These are phyloP conservation scores for Roridomyces roridus DNA, from an alignment of 768 basidiomycete species.

Conservation along the genomic window DNA sequence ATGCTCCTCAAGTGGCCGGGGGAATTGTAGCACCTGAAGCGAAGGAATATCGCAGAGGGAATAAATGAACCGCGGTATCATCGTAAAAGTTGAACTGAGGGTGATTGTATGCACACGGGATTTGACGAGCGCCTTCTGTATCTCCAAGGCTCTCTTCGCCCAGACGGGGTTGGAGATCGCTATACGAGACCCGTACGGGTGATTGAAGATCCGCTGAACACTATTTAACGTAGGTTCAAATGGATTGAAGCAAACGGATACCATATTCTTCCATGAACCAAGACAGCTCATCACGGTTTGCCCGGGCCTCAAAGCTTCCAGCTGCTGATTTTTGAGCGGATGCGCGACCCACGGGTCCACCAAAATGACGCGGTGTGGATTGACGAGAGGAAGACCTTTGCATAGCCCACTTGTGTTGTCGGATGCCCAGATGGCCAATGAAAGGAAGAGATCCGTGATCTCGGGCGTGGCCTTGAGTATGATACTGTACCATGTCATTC, in stretches of 20 bases:
- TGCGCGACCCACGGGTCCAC: background rate
- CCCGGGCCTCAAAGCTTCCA: background rate
- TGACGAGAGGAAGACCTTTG: background rate
- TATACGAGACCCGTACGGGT: background rate
- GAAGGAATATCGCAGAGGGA: too few species aligned
- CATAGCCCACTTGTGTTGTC: background rate
- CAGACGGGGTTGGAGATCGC: background rate
- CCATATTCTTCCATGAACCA: background rate
- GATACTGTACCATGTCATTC: too few species aligned
- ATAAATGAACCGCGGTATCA: too few species aligned
- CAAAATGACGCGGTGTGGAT: background rate
- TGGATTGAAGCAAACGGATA: background rate
- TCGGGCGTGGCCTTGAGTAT: background rate
- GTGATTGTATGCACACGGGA: too few species aligned
- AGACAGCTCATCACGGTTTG: background rate
- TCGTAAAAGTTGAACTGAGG: too few species aligned
- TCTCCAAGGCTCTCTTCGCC: background rate
- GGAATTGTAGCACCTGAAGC: too few species aligned
- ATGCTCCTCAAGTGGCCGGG: too few species aligned
- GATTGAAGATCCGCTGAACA: background rate
- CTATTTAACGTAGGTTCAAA: background rate
- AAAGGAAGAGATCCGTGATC: background rate
- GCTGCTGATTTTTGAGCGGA: background rate
- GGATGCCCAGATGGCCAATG: background rate
- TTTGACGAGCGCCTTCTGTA: background rate